Base-by-base conservation (phyloP, 345 rosid species). In the Rubroshorea leprosula region DNA sequence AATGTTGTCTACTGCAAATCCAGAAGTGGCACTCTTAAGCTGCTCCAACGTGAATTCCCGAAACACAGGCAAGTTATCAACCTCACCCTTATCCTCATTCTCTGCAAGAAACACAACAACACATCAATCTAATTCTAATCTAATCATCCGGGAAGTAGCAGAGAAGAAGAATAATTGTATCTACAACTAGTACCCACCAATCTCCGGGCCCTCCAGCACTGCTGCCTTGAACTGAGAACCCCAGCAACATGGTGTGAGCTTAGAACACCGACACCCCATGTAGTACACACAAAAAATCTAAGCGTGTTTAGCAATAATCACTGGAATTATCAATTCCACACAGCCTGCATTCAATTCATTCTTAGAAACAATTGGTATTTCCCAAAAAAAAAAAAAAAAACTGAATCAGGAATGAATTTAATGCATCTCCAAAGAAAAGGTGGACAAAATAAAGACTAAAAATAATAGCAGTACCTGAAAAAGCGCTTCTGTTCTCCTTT, bases 1-100 rank as follows among this genome's bases (percentile, higher is more conserved):
- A 57, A 92, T 92, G 49, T 81, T 86, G 71, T 89, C 97, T 29
- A 77, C 78, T n/a, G 95, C 76, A 62, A 89, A 92, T 76, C 90
- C 90, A 55, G 83, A 84, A 20, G 98, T 89, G 6, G 98, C 98
- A 1, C 71, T 64, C 71, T 68, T 86, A 41, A 92, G 83, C 63
- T 87, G 92, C 45, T 89, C 83, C 22, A 84, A 20, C 0, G 95
- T 76, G 64, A 73, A 91, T 61, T 88, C 98, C 4, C 69, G 73
- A 57, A 92, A 89, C 20, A 24, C 54, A 6, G 85, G 82, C 48
- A 78, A 69, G 24, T 69, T 72, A 54, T 63, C 69, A 21, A 49
- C 76, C 63, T 76, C 80, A 49, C 61, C 51, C 52, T 54, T 74
- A 68, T 78, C 82, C 47, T 73, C 86, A 60, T 68, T 72, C 50